A percentile compares a stretch with the other conserved stretches of the same genome.
These are phyloP conservation scores for Psidium friedrichsthalianum DNA, from an alignment of 345 rosid species.

Conservation along the genomic window DNA sequence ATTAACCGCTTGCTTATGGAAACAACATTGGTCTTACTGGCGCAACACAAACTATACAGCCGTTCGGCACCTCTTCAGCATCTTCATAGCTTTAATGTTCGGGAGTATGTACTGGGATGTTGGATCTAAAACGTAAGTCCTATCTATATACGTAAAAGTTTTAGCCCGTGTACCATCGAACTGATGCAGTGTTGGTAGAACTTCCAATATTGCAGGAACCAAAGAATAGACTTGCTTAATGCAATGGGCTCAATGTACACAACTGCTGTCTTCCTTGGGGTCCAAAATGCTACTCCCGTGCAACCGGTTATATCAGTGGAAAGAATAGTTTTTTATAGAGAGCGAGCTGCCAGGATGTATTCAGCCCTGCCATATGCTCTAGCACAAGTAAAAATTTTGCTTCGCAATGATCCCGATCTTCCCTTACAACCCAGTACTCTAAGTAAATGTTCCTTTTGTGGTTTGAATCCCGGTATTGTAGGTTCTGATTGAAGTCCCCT, in stretches of 20 bases:
- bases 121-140: slow-evolving; percentile 13
- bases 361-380: slow-evolving; percentile 35
- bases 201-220: neutral
- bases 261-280: slow-evolving; percentile 26
- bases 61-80: slow-evolving; percentile 21
- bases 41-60: slow-evolving; percentile 30
- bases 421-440: neutral
- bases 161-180: neutral
- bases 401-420: neutral
- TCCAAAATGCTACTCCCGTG: slow-evolving; percentile 16
- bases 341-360: slow-evolving; percentile 41
- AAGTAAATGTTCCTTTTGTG: neutral
- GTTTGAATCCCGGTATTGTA: neutral
- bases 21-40: slow-evolving; percentile 36
- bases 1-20: slow-evolving; percentile 32
- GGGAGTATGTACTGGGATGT: slow-evolving; percentile 35
- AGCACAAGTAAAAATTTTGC: slow-evolving; percentile 19
- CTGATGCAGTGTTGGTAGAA: neutral
- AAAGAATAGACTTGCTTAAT: slow-evolving; percentile 15
- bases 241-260: slow-evolving; percentile 36
- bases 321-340: slow-evolving; percentile 34
- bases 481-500: slow-evolving; percentile 35
- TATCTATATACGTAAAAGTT: neutral
- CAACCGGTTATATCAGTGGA: slow-evolving; percentile 30
- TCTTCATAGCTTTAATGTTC: slow-evolving; percentile 14